Evolutionary conservation across 2,329 filamentous ascomycete species (phyloP), one percentile per base, ranked within the genome.

Genomic region (Corynespora cassiicola): DNA sequence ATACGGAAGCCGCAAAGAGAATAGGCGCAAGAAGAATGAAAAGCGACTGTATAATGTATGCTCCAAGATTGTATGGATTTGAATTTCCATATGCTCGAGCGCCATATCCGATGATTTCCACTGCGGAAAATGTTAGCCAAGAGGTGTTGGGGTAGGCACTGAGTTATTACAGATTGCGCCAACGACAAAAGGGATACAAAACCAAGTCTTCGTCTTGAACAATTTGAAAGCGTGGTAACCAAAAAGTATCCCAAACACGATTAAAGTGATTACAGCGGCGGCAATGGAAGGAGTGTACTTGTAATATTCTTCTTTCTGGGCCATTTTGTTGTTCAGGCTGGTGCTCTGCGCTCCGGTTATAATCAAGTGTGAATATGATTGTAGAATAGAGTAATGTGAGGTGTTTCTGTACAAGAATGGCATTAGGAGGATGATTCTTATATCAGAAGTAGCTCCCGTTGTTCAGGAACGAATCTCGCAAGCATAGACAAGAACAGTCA

Each of bases 161-260:
- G n/a, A n/a, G n/a, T n/a, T n/a, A n/a, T n/a, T 68, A 78, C 76
- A 72, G 4, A 69, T 15, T 1, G 69, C 72, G 0, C 75, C 75
- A 2, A 75, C 45, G 7, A 71, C 45, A 24, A 77, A 68, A 0
- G 71, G 63, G 1, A 70, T 58, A 36, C 76, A 77, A 47, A 75
- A 80, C 68, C 74, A 77, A 8, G 67, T 68, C 21, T 65, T 58
- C 1, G 66, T 65, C 14, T 60, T 67, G 17, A 61, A 55, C 22
- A 77, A 60, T 17, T 70, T 68, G 39, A 57, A 72, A 1, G 47
- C 37, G 42, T 79, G 75, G 3, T 56, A 45, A 1, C 47, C 21
- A 1, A 74, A 72, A 7, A 66, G 47, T 7, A 67, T 20, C 6
- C 52, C 34, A 50, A 80, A 80, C 5, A 80, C 52, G 16, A 71